Evolutionary conservation across 1,284 basidiomycete species (phyloP).

Genomic region (Athelia psychrophila): DNA sequence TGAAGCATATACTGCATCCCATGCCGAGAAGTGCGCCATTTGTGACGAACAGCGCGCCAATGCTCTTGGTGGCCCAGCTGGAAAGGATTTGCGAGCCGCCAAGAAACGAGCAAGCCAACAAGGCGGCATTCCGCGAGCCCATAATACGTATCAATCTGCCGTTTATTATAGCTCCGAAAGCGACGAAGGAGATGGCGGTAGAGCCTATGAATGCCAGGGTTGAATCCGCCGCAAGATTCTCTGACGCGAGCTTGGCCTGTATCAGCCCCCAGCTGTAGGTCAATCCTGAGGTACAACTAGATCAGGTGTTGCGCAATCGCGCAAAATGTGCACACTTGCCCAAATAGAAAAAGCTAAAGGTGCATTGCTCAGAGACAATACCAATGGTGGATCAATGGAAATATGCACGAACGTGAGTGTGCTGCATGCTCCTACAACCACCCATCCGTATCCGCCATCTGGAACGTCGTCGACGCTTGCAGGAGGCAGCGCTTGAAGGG

Average conservation of each 20-base stretch:
- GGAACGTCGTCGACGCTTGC: conserved; percentile 10
- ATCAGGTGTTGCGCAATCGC: no score
- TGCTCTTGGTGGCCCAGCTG: conserved; percentile 20
- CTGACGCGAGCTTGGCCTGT: conserved; percentile 21
- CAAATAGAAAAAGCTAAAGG: conserved; percentile 14
- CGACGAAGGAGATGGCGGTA: conserved; percentile 20
- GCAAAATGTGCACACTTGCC: conserved; percentile 7
- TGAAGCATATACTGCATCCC: conserved; percentile 15
- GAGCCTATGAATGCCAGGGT: conserved; percentile 32
- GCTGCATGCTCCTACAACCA: conserved; percentile 17
- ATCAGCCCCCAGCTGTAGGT: conserved; percentile 28
- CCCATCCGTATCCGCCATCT: conserved; percentile 24
- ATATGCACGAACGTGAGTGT: conserved; percentile 9
- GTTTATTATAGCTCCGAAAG: conserved; percentile 25
- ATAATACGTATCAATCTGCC: conserved; percentile 22
- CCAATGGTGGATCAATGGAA: not conserved
- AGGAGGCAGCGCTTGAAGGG: no score
- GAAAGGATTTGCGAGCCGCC: conserved; percentile 24
- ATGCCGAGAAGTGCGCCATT: conserved; percentile 20
- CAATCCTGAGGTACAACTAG: no score
- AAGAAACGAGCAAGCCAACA: conserved; percentile 21
- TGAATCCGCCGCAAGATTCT: conserved; percentile 18
- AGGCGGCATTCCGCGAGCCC: conserved; percentile 19
- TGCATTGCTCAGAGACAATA: not conserved
- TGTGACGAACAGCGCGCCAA: conserved; percentile 26